These are phyloP conservation scores for Phytophthora ohioensis DNA, from an alignment of 352 stramenopile genomes.

Conservation along the genomic window DNA sequence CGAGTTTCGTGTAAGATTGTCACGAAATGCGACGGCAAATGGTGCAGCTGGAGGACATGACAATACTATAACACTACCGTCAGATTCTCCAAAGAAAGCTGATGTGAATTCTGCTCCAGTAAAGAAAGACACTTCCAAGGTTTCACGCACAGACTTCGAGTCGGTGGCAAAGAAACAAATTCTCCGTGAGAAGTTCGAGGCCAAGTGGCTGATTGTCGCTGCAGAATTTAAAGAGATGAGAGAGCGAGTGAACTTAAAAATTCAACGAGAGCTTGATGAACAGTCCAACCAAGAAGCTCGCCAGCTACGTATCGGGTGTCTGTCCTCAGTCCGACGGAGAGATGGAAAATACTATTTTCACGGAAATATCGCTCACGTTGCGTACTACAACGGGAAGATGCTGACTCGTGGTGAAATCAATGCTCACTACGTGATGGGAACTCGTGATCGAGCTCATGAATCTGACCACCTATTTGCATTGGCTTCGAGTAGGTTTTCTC, in stretches of 20 bases:
- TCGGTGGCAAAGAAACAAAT: slow-evolving; percentile 85
- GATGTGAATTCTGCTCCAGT: slow-evolving; percentile 1
- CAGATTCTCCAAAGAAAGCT: slow-evolving; percentile 8
- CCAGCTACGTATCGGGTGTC: slow-evolving; percentile 78
- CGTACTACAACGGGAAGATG: slow-evolving; percentile 74
- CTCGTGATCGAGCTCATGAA: slow-evolving; percentile 62
- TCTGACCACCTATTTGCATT: slow-evolving; percentile 85
- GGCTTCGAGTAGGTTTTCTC: slow-evolving; percentile 72
- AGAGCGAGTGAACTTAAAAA: slow-evolving; percentile 75
- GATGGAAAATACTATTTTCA: slow-evolving; percentile 91
- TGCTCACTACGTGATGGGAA: slow-evolving; percentile 76
- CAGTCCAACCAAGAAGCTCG: slow-evolving; percentile 62
- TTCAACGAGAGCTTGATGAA: slow-evolving; percentile 72
- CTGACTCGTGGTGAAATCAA: slow-evolving; percentile 80
- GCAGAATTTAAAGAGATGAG: slow-evolving; percentile 81
- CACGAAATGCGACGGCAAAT: slow-evolving; percentile 40
- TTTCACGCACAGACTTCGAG: slow-evolving; percentile 79
- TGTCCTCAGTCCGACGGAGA: slow-evolving; percentile 62
- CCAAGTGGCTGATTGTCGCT: slow-evolving; percentile 57
- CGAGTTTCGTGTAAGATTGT: slow-evolving; percentile 82
- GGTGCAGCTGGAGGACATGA: background rate
- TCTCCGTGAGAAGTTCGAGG: slow-evolving; percentile 75
- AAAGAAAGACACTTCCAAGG: slow-evolving; percentile 73
- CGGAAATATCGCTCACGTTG: slow-evolving; percentile 84
- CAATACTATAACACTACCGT: background rate